Evolutionary conservation across 768 basidiomycete species (phyloP), one percentile per base, ranked within the genome.

Genomic region (Rhodocollybia butyracea): DNA sequence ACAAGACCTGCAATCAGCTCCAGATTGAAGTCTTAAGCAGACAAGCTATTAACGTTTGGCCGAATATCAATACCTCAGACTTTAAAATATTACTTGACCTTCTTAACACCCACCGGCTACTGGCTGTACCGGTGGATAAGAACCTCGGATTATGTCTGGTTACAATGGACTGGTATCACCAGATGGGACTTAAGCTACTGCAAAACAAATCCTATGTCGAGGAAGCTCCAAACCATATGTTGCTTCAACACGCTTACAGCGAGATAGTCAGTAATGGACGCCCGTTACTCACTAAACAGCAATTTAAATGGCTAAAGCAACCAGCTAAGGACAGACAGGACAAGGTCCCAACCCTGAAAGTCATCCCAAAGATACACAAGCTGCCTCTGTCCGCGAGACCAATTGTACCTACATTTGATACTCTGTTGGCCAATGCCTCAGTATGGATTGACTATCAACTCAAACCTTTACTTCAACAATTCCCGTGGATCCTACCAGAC

Each of bases 61-160:
- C 56, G 34, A 59, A 59, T 27, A 57, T 59, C 34, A 46, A 48
- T 24, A 32, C 17, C 22, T 13, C 27, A 1, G 55, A 59, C 12
- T 55, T 59, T 3, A 41, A 43, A 6, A 36, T 17, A 2, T 43
- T 59, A 5, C 59, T 59, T 7, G 2, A 43, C 19, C 42, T 59
- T 2, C 24, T 57, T 1, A 1, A 30, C 21, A 55, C 57, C 43
- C 26, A 54, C 21, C 38, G 45, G 21, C 19, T 57, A 8, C 30
- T 59, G 7, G 59, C 59, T 15, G 55, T 59, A 11, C 59, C 59
- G 3, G 55, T 55, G 11, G 59, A 59, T 34, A 59, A 59, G 42
- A 59, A 59, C 29, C 30, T 59, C 2, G 59, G 59, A 24, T n/a
- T 59, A 13, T 59, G 59, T 21, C 39, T 59, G 5, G 55, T 59